These are phyloP conservation scores for Pseudocercospora eumusae DNA, from an alignment of 2,329 filamentous ascomycete genomes.

Conservation along the genomic window DNA sequence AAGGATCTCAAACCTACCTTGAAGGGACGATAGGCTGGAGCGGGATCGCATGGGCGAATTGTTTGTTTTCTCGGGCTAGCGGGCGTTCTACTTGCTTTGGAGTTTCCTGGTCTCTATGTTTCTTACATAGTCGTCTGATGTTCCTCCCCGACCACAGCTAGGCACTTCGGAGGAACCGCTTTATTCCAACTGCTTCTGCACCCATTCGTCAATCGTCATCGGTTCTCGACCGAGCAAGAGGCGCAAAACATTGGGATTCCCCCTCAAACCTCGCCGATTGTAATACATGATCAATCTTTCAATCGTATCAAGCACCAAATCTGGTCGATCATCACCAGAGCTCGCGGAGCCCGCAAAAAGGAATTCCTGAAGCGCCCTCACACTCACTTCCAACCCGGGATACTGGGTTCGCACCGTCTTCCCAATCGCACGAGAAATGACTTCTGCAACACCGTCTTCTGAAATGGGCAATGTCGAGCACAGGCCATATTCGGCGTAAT, in stretches of 20 bases:
- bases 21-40: no score
- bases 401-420: neutral
- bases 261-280: slow-evolving; percentile 20
- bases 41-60: no score
- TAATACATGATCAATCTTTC: slow-evolving; percentile 28
- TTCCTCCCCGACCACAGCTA: no score
- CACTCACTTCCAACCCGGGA: neutral
- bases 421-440: slow-evolving; percentile 11
- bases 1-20: no score
- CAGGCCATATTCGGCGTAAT: slow-evolving; percentile 36
- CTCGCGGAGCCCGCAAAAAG: slow-evolving; percentile 4
- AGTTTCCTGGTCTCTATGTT: no score
- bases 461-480: slow-evolving; percentile 28
- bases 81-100: no score
- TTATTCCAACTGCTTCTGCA: slow-evolving; percentile 17
- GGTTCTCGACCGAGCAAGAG: slow-evolving; percentile 23
- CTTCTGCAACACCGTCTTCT: slow-evolving; percentile 28
- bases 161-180: no score
- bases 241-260: slow-evolving; percentile 25
- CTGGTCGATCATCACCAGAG: no score
- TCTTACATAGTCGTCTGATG: no score
- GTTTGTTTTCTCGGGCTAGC: no score
- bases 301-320: slow-evolving; percentile 13
- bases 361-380: slow-evolving; percentile 17
- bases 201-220: slow-evolving; percentile 22